phyloP scores from a whole-genome alignment of 257 asterid species.

The Vinca minor region DNA sequence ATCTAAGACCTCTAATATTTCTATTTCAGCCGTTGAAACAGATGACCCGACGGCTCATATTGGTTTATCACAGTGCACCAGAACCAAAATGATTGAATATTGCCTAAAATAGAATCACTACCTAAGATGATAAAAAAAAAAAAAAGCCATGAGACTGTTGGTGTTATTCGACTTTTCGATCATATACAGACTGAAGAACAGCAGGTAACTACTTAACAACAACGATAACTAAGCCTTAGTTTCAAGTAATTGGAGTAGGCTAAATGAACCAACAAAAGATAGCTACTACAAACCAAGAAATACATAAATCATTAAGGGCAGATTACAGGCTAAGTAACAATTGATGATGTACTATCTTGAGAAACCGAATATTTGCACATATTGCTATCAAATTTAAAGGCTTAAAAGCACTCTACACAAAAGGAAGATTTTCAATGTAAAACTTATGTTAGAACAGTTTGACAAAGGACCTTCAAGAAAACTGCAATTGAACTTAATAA shows the following conservation, averaged over 20 bases:
- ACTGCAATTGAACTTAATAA: slow-evolving; percentile 6
- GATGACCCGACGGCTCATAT: too few relatives aligned
- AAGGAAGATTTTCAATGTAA: neutral
- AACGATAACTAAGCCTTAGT: too few relatives aligned
- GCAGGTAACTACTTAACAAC: neutral
- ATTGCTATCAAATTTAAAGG: neutral
- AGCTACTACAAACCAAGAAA: too few relatives aligned
- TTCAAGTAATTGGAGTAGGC: too few relatives aligned
- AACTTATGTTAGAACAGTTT: neutral
- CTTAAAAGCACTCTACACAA: slow-evolving; percentile 7
- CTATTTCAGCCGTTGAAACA: too few relatives aligned
- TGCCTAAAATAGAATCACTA: neutral
- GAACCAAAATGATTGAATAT: too few relatives aligned
- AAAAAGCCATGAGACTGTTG: neutral
- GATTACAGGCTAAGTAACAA: too few relatives aligned
- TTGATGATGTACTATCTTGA: neutral
- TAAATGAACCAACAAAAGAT: too few relatives aligned
- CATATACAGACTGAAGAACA: neutral
- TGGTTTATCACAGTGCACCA: too few relatives aligned
- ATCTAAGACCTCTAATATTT: too few relatives aligned
- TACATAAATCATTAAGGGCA: too few relatives aligned
- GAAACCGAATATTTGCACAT: slow-evolving; percentile 7
- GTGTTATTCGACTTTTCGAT: neutral
- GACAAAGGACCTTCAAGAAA: too few relatives aligned
- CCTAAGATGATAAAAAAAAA: neutral